Evolutionary conservation across 768 basidiomycete species (phyloP).

Genomic region (Crucibulum laeve): DNA sequence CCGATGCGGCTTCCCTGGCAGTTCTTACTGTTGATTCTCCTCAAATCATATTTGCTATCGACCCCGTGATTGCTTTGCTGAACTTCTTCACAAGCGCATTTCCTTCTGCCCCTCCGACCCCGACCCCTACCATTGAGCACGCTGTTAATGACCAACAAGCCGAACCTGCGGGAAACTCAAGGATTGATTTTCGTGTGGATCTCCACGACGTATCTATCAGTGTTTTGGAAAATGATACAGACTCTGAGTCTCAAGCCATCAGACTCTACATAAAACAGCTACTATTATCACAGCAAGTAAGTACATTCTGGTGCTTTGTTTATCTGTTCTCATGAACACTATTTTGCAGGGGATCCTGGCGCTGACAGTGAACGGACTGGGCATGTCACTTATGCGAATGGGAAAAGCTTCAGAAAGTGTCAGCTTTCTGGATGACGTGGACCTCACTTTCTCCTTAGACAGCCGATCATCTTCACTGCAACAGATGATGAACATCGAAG

Average conservation of each 20-base stretch:
- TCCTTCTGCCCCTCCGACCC: neutral
- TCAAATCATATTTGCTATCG: constrained; percentile 85
- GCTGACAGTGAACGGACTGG: constrained; percentile 72
- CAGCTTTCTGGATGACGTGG: constrained; percentile 90
- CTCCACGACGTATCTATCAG: constrained; percentile 87
- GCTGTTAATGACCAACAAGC: neutral
- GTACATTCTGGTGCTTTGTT: constrained; percentile 7
- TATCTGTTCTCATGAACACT: neutral
- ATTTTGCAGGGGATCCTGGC: constrained; percentile 67
- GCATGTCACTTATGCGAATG: constrained; percentile 94
- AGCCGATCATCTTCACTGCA: constrained; percentile 67
- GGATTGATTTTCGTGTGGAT: constrained; percentile 73
- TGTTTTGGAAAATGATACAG: constrained; percentile 80
- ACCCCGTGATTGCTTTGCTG: constrained; percentile 85
- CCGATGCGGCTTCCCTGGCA: constrained; percentile 55
- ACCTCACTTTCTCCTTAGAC: constrained; percentile 84
- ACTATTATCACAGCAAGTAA: constrained; percentile 86
- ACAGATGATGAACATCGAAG: constrained; percentile 78
- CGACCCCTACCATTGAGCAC: neutral
- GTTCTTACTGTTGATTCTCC: constrained; percentile 91
- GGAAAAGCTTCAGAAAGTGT: constrained; percentile 77
- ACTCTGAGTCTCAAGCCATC: constrained; percentile 80
- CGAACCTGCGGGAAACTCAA: neutral
- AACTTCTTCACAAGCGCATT: constrained; percentile 75
- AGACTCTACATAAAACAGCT: constrained; percentile 80